Conservation (phyloP, 176 grass and related monocot genomes). For the Rhynchospora pubera region DNA sequence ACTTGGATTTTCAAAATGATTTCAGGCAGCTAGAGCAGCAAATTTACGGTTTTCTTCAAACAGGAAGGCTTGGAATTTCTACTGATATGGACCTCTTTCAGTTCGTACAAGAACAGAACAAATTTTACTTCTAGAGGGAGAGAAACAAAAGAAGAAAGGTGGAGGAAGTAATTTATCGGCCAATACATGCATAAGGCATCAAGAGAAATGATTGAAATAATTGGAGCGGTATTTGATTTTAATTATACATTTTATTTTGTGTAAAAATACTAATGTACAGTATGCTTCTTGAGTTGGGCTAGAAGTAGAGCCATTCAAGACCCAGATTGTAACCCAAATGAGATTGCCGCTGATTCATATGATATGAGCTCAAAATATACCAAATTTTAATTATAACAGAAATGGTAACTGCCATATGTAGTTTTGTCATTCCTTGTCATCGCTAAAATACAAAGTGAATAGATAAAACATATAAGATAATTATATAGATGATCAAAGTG, state of each 20-base stretch:
- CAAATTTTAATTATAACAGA: too few species aligned
- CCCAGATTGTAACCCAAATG: too few species aligned
- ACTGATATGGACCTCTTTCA: constrained; percentile 40
- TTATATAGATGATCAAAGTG: too few species aligned
- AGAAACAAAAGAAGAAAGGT: not conserved
- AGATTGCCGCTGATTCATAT: too few species aligned
- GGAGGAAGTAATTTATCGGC: not conserved
- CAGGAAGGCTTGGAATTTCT: constrained; percentile 33
- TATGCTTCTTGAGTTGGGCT: not conserved
- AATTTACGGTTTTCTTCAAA: constrained; percentile 27
- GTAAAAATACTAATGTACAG: not conserved
- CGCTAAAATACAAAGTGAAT: too few species aligned
- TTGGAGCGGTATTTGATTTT: not conserved
- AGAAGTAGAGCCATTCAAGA: not conserved
- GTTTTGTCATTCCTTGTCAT: too few species aligned
- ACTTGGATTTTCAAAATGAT: not conserved
- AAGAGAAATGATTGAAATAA: not conserved
- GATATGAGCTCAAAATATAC: too few species aligned
- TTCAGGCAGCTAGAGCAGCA: constrained; percentile 13
- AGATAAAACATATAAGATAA: too few species aligned
- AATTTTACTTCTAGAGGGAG: constrained; percentile 1
- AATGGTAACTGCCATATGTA: too few species aligned
- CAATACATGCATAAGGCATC: not conserved
- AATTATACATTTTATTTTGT: not conserved
- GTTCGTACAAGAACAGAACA: constrained; percentile 27